A percentile compares a stretch with the other conserved stretches of the same genome.
Conservation (phyloP, 2,329 filamentous ascomycete species). For the Fusarium secorum region DNA sequence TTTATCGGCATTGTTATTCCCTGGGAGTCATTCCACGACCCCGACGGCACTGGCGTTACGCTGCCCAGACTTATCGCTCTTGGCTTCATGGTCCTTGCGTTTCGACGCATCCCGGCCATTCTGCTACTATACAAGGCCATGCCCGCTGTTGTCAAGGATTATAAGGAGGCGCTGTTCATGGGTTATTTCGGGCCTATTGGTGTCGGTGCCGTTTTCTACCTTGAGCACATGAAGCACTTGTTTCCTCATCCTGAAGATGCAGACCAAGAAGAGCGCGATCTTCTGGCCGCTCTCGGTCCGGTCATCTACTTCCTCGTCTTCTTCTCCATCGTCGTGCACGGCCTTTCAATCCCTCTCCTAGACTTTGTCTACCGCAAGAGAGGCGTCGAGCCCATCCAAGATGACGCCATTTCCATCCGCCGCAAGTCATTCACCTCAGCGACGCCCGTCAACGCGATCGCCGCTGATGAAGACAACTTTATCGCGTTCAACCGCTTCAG, state of each 20-base stretch:
- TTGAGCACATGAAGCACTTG: constrained; percentile 58
- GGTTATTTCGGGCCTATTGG: constrained; percentile 80
- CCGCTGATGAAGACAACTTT: constrained; percentile 48
- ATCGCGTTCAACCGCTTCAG: constrained; percentile 60
- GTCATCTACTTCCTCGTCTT: constrained; percentile 54
- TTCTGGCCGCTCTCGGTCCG: constrained; percentile 49
- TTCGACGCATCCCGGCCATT: constrained; percentile 65
- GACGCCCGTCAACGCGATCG: constrained; percentile 51
- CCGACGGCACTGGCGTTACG: constrained; percentile 61
- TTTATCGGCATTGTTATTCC: constrained; percentile 65
- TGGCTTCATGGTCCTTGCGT: constrained; percentile 60
- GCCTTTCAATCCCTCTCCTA: constrained; percentile 55
- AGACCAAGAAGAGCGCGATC: constrained; percentile 46
- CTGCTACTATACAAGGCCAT: constrained; percentile 63
- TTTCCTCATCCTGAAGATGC: constrained; percentile 49
- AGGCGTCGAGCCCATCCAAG: constrained; percentile 52
- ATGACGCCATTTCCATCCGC: constrained; percentile 52
- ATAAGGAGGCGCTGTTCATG: constrained; percentile 68
- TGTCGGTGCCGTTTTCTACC: constrained; percentile 78
- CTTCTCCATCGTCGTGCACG: constrained; percentile 38
- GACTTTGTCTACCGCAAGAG: constrained; percentile 11
- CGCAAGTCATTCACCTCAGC: constrained; percentile 47
- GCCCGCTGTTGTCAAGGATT: constrained; percentile 59
- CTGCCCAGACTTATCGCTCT: constrained; percentile 58
- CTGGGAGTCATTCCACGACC: constrained; percentile 62